phyloP scores from a whole-genome alignment of 1,284 basidiomycete species.

The Ceratobasidium sp. region DNA sequence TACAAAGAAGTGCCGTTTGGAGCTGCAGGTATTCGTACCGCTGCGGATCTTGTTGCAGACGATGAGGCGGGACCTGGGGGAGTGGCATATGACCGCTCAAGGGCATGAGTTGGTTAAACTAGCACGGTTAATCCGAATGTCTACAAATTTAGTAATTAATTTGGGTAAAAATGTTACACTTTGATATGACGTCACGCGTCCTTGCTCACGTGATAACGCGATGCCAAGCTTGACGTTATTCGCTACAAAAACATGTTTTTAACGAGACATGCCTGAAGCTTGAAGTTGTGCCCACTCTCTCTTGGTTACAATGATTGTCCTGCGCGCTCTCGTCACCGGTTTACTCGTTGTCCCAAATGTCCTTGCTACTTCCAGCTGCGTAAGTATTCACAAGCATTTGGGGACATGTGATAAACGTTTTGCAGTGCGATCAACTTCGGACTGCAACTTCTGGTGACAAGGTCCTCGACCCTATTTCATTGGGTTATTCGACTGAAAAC shows the following conservation, averaged over 20 bases:
- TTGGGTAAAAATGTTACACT: no score
- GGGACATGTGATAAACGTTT: background rate
- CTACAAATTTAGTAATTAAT: no score
- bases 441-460: background rate
- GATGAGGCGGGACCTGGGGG: constrained; percentile 46
- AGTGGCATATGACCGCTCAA: constrained; percentile 41
- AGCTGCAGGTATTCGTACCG: constrained; percentile 48
- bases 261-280: background rate
- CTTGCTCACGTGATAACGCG: no score
- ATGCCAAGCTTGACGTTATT: no score
- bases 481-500: background rate
- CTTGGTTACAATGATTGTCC: background rate
- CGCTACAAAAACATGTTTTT: background rate
- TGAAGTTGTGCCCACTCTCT: background rate
- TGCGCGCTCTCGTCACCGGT: background rate
- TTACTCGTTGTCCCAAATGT: background rate
- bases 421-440: constrained; percentile 14
- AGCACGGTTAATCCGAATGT: no score
- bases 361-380: background rate
- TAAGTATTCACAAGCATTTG: background rate
- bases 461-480: background rate
- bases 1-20: constrained; percentile 50
- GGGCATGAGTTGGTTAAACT: no score
- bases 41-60: constrained; percentile 49
- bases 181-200: no score